Base-by-base conservation (phyloP, 129 eudicot species). In the Daucus carota region DNA sequence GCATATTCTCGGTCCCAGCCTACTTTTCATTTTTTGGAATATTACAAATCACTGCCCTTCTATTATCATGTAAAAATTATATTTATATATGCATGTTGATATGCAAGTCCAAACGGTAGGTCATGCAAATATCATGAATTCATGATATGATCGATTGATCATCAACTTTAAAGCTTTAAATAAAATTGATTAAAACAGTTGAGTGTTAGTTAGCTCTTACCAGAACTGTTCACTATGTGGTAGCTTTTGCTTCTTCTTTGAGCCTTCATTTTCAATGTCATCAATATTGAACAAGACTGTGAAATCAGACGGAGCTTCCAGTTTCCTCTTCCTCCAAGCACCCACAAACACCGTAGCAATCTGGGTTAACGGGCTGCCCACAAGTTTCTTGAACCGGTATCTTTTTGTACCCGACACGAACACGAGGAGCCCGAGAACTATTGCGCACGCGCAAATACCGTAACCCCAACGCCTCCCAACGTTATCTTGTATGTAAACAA, bases 341-440 rank as follows among this genome's bases (percentile, higher is more conserved):
- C 85, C 96, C 17, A 91, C 81, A 77, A 86, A 83, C 32, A 94
- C 99, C 1, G 97, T 78, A 12, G 93, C 97, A 57, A 94, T 89
- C 72, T 94, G 99, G 72, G 99, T 94, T 73, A 94, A 80, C 44
- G 99, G 99, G 75, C 99, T 94, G 9, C 99, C 96, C 78, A 73
- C 89, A 22, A 94, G 92, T 77, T 89, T 94, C 92, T 91, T 94
- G 84, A 91, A 91, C 73, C 99, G 89, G 85, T 94, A 91, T 80
- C 88, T 79, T 75, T 72, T 78, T 0, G 99, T 94, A 41, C 97
- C 99, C 14, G 85, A 78, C 73, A 94, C 72, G 81, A 94, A 94
- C 38, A 91, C 85, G 57, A 87, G 32, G 71, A 91, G 47, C 15
- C 92, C 99, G 10, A 87, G 24, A 42, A 85, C 84, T 40, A 94